Evolutionary conservation across 2,329 filamentous ascomycete genomes (phyloP), one percentile per base, ranked within the genome.

Genomic region (Simplicillium aogashimaense): DNA sequence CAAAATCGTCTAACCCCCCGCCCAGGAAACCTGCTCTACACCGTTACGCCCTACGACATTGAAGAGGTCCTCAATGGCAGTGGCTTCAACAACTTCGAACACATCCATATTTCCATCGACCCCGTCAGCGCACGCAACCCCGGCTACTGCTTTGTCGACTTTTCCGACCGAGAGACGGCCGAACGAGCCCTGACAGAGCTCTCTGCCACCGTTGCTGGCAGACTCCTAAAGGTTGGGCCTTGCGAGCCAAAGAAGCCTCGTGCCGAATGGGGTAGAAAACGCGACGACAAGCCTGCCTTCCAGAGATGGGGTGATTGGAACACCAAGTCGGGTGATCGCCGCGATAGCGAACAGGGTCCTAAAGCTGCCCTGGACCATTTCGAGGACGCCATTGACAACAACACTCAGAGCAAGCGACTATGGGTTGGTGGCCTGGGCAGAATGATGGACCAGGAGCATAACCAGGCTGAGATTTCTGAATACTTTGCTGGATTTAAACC

Each of bases 71-170:
- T 83, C 20, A 61, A 68, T 18, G 60, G 65, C 25, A 50, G 53
- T 15, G 58, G 53, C 25, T 48, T 48, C 10, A 35, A 33, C 18
- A 41, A 43, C 3, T 86, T 78, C 69, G 75, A 82, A 50, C 74
- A 78, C 1, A 81, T 87, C 37, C 83, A 83, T 1, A 78, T 80
- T 53, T 88, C 87, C 61, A 75, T 74, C 44, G 68, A 81, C 34
- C 61, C 87, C 34, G 63, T 87, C 9, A 81, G 74, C 25, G 75
- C 72, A 32, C 69, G 81, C 35, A 86, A 86, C 54, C 81, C 81
- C 1, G 81, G 78, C 30, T 84, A 85, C 61, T 86, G 81, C 62
- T 86, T 87, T 50, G 74, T 86, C 35, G 81, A 86, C 51, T 74
- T 86, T 42, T 57, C 59, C 35, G 69, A 66, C 36, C 67, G 67